phyloP scores from a whole-genome alignment of 345 rosid species.

The Citrus hindsii region DNA sequence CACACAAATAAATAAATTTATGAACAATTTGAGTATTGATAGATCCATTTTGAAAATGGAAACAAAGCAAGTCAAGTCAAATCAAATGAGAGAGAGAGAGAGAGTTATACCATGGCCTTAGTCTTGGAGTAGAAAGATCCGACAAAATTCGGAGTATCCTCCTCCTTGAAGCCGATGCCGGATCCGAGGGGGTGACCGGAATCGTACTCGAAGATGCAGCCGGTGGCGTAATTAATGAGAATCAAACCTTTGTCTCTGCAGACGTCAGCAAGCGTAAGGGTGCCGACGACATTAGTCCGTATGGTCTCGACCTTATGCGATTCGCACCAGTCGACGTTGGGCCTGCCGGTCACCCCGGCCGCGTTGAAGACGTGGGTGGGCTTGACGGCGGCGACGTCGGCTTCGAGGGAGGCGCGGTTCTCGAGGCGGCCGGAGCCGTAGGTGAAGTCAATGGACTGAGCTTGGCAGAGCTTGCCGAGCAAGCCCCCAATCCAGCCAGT shows the following conservation, averaged over 20 bases:
- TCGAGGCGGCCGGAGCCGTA: conserved; percentile 88
- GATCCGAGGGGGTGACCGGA: conserved; percentile 61
- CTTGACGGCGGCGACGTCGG: conserved; percentile 52
- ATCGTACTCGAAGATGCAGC: conserved; percentile 90
- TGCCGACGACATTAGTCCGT: conserved; percentile 79
- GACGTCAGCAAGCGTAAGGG: conserved; percentile 79
- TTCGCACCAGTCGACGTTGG: conserved; percentile 97
- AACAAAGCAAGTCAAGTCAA: no score
- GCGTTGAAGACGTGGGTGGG: conserved; percentile 95
- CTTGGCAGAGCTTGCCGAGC: conserved; percentile 65
- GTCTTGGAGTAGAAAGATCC: conserved; percentile 95
- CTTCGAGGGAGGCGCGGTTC: conserved; percentile 59
- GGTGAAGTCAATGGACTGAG: conserved; percentile 57
- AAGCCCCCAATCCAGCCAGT: conserved; percentile 96
- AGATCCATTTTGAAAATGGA: no score
- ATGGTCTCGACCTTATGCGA: conserved; percentile 92
- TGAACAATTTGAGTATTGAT: no score
- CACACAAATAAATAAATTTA: neutral
- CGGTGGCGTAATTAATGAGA: conserved; percentile 80
- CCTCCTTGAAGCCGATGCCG: conserved; percentile 88
- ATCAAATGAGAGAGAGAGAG: no score
- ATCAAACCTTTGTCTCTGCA: conserved; percentile 71
- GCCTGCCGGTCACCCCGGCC: conserved; percentile 91
- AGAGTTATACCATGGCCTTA: conserved; percentile 64
- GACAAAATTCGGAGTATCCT: conserved; percentile 78